These are phyloP conservation scores for Neopestalotiopsis sp. DNA, from an alignment of 2,329 filamentous ascomycete species.

Conservation along the genomic window DNA sequence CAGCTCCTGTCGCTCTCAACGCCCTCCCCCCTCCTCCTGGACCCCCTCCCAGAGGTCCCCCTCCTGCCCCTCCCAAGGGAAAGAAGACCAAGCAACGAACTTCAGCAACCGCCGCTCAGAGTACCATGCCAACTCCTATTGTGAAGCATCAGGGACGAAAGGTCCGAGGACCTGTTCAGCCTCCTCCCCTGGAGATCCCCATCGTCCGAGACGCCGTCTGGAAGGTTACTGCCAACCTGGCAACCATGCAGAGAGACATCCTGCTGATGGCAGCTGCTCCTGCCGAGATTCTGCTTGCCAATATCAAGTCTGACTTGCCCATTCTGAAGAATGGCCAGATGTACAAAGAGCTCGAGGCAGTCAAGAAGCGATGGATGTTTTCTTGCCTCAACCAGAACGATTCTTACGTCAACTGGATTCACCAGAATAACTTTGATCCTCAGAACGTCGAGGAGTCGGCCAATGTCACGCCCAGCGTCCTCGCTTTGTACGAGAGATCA, in stretches of 20 bases:
- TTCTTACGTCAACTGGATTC: conserved; percentile 36
- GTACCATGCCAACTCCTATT: background rate
- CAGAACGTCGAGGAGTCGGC: too few species aligned
- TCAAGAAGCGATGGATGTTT: conserved; percentile 68
- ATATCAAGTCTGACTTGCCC: conserved; percentile 59
- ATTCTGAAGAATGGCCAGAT: conserved; percentile 50
- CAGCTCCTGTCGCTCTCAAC: background rate
- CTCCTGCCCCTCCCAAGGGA: background rate
- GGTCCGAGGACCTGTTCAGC: background rate
- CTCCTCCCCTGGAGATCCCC: background rate
- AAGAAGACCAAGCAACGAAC: background rate
- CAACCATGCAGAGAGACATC: conserved; percentile 57
- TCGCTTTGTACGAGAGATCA: conserved; percentile 58
- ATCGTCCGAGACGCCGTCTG: conserved; percentile 26
- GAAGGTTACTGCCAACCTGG: conserved; percentile 38
- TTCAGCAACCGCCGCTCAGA: background rate
- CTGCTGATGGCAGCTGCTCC: conserved; percentile 60
- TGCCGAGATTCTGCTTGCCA: conserved; percentile 56
- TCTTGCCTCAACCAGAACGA: conserved; percentile 57
- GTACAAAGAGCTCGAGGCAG: conserved; percentile 57
- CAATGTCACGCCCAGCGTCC: conserved; percentile 38
- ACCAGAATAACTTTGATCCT: conserved; percentile 21
- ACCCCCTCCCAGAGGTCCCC: background rate
- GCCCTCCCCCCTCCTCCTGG: background rate
- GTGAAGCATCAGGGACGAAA: background rate